Base-by-base conservation (phyloP, 768 basidiomycete genomes). In the Xerocomellus dryophilus region DNA sequence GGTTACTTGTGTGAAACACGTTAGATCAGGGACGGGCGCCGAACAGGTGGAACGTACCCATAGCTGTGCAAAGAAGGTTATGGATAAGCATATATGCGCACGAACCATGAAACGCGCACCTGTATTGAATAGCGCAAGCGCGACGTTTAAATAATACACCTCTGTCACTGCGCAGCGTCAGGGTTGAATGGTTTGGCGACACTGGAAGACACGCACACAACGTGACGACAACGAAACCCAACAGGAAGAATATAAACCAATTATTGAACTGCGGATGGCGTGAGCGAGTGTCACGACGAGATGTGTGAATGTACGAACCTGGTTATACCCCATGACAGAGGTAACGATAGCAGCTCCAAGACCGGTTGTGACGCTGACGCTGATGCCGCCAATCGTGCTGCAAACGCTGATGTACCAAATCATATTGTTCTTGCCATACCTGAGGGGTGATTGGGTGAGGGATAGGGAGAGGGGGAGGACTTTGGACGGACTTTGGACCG, bases 301-400 rank as follows among this genome's bases (percentile, higher is more conserved):
- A 31, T 21, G 7, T 27, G 6, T n/a, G 54, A 17, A 45, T 27
- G 43, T 29, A 69, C 78, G 2, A 40, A 83, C 88, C 80, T 92
- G 90, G 69, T 89, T 93, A 57, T 88, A 77, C 36, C 89, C 89
- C 74, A 78, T 73, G 5, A 78, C 82, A 39, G 83, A 83, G 45
- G 88, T 85, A 25, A 99, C 86, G 62, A 98, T 97, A 20, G 93
- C 88, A 40, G 91, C 78, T 42, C 97, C 94, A 35, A 98, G 80
- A 32, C 97, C 96, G 31, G 93, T 94, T 14, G 95, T 96, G 50
- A 96, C 95, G 62, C 89, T 92, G 60, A 96, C 93, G 53, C 88
- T 90, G 44, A 96, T 86, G 0, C 97, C 97, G 17, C 97, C 97
- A 65, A 99, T 98, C 81, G 98, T 86, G 58, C 88, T 92, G 72